Base-by-base conservation (phyloP, 2,329 filamentous ascomycete genomes). In the Cladosporium sp. region DNA sequence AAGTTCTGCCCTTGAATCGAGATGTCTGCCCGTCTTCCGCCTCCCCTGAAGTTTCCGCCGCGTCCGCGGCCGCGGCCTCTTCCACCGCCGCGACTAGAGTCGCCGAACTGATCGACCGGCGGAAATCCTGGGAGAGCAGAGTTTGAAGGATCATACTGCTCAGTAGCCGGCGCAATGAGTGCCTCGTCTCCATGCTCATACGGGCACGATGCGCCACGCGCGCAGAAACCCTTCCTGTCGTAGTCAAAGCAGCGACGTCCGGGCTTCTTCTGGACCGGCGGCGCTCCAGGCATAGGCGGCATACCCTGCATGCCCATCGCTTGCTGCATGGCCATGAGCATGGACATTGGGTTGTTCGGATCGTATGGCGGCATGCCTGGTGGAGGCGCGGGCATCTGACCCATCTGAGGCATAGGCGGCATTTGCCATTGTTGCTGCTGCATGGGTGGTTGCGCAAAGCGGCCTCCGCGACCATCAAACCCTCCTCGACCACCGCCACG, bases 181-280 rank as follows among this genome's bases (percentile, higher is more conserved):
- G 55, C 46, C 56, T 82, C 76, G 46, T 77, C 74, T 8, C 80
- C 82, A 64, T 92, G 87, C 59, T 89, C 82, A 61, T 80, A 89
- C 37, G 75, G 77, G 68, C 87, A 91, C 18, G 76, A 78, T 60
- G 75, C 81, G 3, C 86, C 85, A 37, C 82, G 73, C 5, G 82
- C 77, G 63, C 87, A 91, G 61, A 80, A 88, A 0, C 87, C 87
- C 59, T 87, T 87, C 1, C 72, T 80, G 54, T 89, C 85, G 61
- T 86, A 89, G 66, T 89, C 84, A 53, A 79, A 76, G 63, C 87
- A 91, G 54, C 81, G 75, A 53, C 75, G 48, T 18, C 52, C 34
- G 35, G 38, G 38, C 16, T 54, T 49, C 49, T 53, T 44, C 31
- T 52, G 45, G 46, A 54, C 19, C 22, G 48, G 31, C 10, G 40